Base-by-base conservation (phyloP, 2,329 filamentous ascomycete species). In the Colletotrichum neosansevieriae region DNA sequence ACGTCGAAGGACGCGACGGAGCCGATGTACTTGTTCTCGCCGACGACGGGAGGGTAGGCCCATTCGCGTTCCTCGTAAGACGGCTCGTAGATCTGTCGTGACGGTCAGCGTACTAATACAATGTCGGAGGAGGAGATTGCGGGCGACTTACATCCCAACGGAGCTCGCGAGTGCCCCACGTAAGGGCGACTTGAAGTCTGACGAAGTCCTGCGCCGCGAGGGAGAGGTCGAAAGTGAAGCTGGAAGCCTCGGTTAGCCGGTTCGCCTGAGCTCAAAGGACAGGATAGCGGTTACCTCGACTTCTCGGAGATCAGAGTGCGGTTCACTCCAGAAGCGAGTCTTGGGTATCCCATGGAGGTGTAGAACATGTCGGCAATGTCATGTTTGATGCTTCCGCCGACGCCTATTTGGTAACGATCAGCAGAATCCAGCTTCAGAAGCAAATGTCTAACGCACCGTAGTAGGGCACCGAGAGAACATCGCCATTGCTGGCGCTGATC, bases 21-120 rank as follows among this genome's bases (percentile, higher is more conserved):
- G 38, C 83, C 83, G 58, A 85, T 70, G 62, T 79, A 85, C 32
- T 78, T 78, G 21, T 75, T 74, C 56, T 78, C 51, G 44, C 81
- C 81, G 10, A 77, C 70, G 5, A 75, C 71, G 0, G 78, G 81
- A 2, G 83, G 83, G 59, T 82, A 83, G 4, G 72, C 60, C 83
- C 82, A 85, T 24, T 79, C 72, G 2, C 71, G 70, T 62, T 83
- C 80, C 1, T 74, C 74, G 76, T 79, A 84, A 7, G 73, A 73
- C 6, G 69, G 70, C 4, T 80, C 75, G 63, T 80, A 83, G 38
- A 84, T 80, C 70, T 71, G 21, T 5, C 7, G 17, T 7, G 5
- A n/a, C 1, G 24, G 32, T 61, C 19, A 47, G 50, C 11, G 24
- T 5, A n/a, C 4, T 24, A 5, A 21, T 4, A 29, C 29, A 2